These are phyloP conservation scores for Trichoderma arundinaceum DNA, from an alignment of 2,329 filamentous ascomycete species.

Conservation along the genomic window DNA sequence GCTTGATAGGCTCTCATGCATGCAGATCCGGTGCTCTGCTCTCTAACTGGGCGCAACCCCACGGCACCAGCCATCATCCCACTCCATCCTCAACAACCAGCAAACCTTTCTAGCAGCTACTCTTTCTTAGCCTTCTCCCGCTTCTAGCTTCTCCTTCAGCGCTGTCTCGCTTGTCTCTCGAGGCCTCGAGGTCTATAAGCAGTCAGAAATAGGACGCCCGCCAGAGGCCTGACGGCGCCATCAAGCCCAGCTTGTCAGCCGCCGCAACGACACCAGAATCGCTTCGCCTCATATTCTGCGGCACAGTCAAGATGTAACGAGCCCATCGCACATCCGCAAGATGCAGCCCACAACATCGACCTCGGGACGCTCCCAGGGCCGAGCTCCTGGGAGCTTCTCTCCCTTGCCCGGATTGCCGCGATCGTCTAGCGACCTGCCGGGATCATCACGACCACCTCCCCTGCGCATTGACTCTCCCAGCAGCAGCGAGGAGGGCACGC, in stretches of 20 bases:
- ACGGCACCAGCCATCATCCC: not conserved
- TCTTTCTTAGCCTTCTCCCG: not conserved
- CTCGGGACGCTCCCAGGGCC: slow-evolving; percentile 48
- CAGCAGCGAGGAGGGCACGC: slow-evolving; percentile 40
- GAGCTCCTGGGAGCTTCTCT: slow-evolving; percentile 63
- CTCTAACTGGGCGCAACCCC: not conserved
- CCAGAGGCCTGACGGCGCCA: not conserved
- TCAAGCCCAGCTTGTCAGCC: not conserved
- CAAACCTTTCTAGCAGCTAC: not conserved
- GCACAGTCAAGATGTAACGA: slow-evolving; percentile 53
- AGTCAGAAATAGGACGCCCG: not conserved
- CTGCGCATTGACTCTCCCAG: slow-evolving; percentile 42
- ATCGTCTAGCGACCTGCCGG: slow-evolving; percentile 40
- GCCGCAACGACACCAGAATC: not conserved
- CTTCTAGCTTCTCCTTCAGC: not conserved
- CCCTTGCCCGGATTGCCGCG: slow-evolving; percentile 51
- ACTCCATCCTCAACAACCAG: not conserved
- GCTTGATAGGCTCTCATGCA: slow-evolving; percentile 1
- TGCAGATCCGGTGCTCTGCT: not conserved
- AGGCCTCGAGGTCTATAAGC: not conserved
- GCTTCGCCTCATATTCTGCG: not conserved
- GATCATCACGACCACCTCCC: slow-evolving; percentile 44
- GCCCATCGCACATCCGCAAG: slow-evolving; percentile 40
- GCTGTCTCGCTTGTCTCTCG: not conserved
- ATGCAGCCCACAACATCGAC: slow-evolving; percentile 52